Base-by-base conservation (phyloP, 2,329 filamentous ascomycete genomes). In the Rhynchosporium graminicola region DNA sequence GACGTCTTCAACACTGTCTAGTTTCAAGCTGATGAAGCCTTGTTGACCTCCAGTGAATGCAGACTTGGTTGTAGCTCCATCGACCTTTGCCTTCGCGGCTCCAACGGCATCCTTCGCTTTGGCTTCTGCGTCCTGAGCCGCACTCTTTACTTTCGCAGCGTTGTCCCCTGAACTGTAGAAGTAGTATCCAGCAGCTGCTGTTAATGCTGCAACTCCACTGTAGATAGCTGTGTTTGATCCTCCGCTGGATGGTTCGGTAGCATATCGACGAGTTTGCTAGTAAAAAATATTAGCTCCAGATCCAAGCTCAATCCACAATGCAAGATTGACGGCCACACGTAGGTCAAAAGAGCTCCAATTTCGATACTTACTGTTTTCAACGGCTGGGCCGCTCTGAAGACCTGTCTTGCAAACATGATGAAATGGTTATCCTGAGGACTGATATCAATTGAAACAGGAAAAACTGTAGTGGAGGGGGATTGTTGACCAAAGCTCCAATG, bases 1-100 rank as follows among this genome's bases (percentile, higher is more conserved):
- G 79, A 97, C 78, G 51, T 82, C 79, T 79, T 96, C 89, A 56
- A 92, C 84, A 61, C 88, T 86, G 61, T 91, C 85, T 61, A 98
- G 82, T 79, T 90, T 87, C 70, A 98, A 83, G 66, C 87, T 87
- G 67, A 97, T 77, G 79, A 92, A 98, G 69, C 92, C 93, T 78
- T 97, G 92, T 65, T 96, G 91, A 68, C 91, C 92, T 69, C 94
- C 93, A 40, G 84, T 90, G 76, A 98, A 88, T 62, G 82, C 80
- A 38, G 67, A 74, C 60, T 76, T 76, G 42, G 74, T 76, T 47
- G 77, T 61, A 31, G 73, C 71, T 57, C 66, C 67, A 46, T 76
- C 74, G n/a, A 65, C 64, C 47, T 69, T 67, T 26, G 57, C 60
- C 62, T 68, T 69, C 26, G 58, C 68, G 43, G 65, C 64, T 38